Evolutionary conservation across 306 rosid genomes (phyloP), one percentile per base, ranked within the genome.

Genomic region (Glycine tomentella): DNA sequence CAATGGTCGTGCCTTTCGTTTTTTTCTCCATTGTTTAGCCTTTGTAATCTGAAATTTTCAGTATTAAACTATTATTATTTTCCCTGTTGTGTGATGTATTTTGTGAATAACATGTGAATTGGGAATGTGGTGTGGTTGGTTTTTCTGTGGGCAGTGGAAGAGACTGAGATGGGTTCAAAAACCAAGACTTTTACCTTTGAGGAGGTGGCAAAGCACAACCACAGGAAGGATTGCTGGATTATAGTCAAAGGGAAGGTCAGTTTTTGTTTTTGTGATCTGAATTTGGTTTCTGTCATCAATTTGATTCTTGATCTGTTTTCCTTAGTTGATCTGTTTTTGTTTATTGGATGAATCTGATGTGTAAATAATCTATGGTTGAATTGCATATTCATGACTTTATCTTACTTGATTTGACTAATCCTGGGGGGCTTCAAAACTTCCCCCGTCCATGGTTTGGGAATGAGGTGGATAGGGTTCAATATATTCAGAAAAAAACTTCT

Each of bases 201-300:
- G 61, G 99, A 91, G 82, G 99, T 91, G 70, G 87, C 94, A 31
- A 84, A 89, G 85, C 99, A 95, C 84, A 93, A 93, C 68, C 81
- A 82, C 61, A 89, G 82, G 86, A 82, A 82, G 0, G 97, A 92
- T 88, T 95, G 99, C 73, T 93, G 99, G 99, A 76, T 95, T 82
- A 84, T 95, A 62, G 61, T 91, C 77, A 74, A 89, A 44, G 97
- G 94, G 65, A 95, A 95, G 97, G 98, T 95, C 56, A 72, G 80
- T 58, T 82, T 84, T 77, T 73, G 80, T 58, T 82, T 84, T 77
- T 73, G 74, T 51, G 8, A 25, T 70, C 10, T 49, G 25, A 25
- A 36, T 59, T 65, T 8, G 40, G 34, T 68, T 69, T 59, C 46
- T 25, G 2, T 75, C 44, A 6, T 59, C 14, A 9, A 5, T 3